phyloP scores from a whole-genome alignment of 2,329 filamentous ascomycete species.

The Epichloe brachyelytri region DNA sequence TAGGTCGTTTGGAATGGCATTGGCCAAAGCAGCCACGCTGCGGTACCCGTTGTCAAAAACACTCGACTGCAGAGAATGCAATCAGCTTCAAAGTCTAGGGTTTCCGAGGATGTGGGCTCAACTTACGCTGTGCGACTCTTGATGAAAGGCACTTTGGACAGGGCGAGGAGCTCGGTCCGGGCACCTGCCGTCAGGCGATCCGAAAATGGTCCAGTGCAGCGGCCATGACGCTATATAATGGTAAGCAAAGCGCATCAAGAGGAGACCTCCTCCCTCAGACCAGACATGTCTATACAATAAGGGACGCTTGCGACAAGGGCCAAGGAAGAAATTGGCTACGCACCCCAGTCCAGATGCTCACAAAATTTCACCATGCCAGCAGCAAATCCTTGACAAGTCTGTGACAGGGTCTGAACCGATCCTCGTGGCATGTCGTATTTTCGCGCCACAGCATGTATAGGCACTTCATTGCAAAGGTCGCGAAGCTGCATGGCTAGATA shows the following conservation, averaged over 20 bases:
- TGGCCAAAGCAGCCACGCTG: slow-evolving; percentile 53
- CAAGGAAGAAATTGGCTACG: slow-evolving; percentile 10
- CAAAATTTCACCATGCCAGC: slow-evolving; percentile 72
- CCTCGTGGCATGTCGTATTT: slow-evolving; percentile 62
- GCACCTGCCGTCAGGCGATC: slow-evolving; percentile 63
- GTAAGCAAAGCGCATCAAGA: slow-evolving; percentile 7
- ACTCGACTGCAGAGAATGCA: slow-evolving; percentile 27
- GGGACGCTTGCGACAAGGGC: no score
- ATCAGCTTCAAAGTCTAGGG: background rate
- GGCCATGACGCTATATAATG: slow-evolving; percentile 43
- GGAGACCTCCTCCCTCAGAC: no score
- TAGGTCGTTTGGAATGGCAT: slow-evolving; percentile 54
- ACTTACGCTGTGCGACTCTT: slow-evolving; percentile 61
- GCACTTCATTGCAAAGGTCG: slow-evolving; percentile 65
- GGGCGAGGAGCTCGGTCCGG: slow-evolving; percentile 53
- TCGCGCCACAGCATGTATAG: slow-evolving; percentile 53
- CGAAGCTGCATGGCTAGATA: slow-evolving; percentile 67
- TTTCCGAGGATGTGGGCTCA: background rate
- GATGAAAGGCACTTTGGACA: slow-evolving; percentile 60
- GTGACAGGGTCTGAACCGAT: slow-evolving; percentile 56
- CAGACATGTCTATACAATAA: no score
- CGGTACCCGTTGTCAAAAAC: slow-evolving; percentile 69
- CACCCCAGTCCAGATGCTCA: slow-evolving; percentile 61
- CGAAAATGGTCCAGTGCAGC: slow-evolving; percentile 61
- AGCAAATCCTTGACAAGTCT: slow-evolving; percentile 67